Evolutionary conservation across 306 rosid genomes (phyloP), one percentile per base, ranked within the genome.

Genomic region (Gleditsia sinensis): DNA sequence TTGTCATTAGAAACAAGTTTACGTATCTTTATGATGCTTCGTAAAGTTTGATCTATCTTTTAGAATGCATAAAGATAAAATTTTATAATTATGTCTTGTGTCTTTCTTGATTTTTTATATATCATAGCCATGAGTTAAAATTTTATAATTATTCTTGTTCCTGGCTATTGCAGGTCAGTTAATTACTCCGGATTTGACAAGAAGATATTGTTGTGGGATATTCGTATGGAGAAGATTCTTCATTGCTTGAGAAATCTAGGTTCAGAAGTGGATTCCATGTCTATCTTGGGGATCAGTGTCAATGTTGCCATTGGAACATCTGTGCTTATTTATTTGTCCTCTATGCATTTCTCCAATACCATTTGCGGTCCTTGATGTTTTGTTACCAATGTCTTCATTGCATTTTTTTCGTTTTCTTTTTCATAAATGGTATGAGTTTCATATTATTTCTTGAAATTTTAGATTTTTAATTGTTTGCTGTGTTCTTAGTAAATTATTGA

Each of bases 171-270:
- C 69, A 90, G 98, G 78, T 76, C 90, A 86, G 77, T 70, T 91
- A 77, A 79, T 93, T 36, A 77, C 90, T 58, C 93, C 5, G 98
- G 98, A 75, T 74, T 87, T 74, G 93, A 93, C 87, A 82, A 84
- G 70, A 87, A 87, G 75, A 57, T 90, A 77, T 19, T 81, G 53
- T 75, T 79, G 7, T 89, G 88, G 97, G 98, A 93, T 64, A 66
- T 71, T 4, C 93, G 87, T 20, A 74, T 0, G 68, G 80, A 25
- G 75, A 80, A 89, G 57, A 80, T 77, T 46, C 61, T 67, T 69
- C 60, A 39, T 23, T 83, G 73, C 46, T 74, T 53, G 46, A 85
- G 25, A 72, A 82, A 62, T 72, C 50, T 83, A 9, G 88, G 69
- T 79, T 76, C 80, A 43, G 96, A 87, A 70, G 89, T 84, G 60